Evolutionary conservation across 1,284 basidiomycete species (phyloP).

Genomic region (Trichosporon inkin): DNA sequence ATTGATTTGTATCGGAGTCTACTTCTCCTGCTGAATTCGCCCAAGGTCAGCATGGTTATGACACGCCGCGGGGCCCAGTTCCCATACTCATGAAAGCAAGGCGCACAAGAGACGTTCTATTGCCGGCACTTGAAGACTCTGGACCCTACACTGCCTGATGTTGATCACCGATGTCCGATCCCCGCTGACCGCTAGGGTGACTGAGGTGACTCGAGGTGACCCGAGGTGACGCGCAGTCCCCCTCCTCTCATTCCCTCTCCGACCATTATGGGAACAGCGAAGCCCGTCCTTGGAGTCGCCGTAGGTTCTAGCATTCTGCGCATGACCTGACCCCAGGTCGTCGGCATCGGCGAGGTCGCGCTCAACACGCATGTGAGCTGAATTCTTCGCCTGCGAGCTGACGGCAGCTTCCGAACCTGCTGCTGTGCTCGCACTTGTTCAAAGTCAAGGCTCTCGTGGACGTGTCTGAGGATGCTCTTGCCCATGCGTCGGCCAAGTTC

Average conservation of each 20-base stretch:
- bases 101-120: no score
- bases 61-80: no score
- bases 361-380: slow-evolving; percentile 15
- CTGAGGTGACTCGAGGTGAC: background rate
- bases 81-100: no score
- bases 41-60: no score
- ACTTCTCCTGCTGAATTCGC: no score
- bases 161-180: slow-evolving; percentile 5
- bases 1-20: no score
- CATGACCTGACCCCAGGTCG: slow-evolving; percentile 12
- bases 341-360: slow-evolving; percentile 20
- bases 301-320: background rate
- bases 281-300: slow-evolving; percentile 11
- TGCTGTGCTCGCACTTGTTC: slow-evolving; percentile 24
- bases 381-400: background rate
- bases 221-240: background rate
- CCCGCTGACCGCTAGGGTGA: background rate
- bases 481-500: slow-evolving; percentile 41
- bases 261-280: background rate
- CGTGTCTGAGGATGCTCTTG: slow-evolving; percentile 32
- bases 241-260: background rate
- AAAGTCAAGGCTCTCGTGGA: slow-evolving; percentile 40
- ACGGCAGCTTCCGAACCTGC: slow-evolving; percentile 23
- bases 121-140: no score
- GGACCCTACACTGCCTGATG: no score